Base-by-base conservation (phyloP, 305 asterid species). In the Euphrasia arctica region DNA sequence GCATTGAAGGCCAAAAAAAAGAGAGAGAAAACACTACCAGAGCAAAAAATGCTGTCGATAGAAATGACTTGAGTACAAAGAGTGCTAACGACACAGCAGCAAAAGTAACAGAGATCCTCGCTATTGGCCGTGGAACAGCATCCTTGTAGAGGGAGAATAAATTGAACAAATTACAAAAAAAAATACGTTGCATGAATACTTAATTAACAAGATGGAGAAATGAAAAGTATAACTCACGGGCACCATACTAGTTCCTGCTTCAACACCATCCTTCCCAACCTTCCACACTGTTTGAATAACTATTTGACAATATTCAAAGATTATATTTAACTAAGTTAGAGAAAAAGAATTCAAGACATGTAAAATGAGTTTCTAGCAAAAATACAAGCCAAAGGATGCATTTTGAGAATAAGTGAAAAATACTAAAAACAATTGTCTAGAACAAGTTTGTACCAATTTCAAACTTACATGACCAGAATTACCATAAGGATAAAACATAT, bases 211-310 rank as follows among this genome's bases (percentile, higher is more conserved):
- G 67, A 64, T 15, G 64, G 14, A 39, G 58, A 47, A 42, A 36
- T 34, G 15, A 56, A 50, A 7, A 63, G 10, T 48, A 28, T 0
- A 28, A 70, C 96, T 84, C 77, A 93, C 99, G 41, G 97, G 95
- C 68, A 93, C 95, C 73, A 93, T 65, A 72, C 65, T 79, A 32
- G 94, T 82, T 80, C 97, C 97, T n/a, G 88, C 95, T 75, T 90
- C 99, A 75, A 90, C 65, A 64, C 95, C 95, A 78, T 90, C 91
- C 78, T 79, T 90, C 65, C 95, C 97, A 62, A 88, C 83, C 64
- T 75, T 90, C 89, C 83, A 86, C 56, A 64, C 85, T 12, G 90
- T 90, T 78, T 79, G 89, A 72, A 81, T 55, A 72, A 78, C 99
- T 93, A 70, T 48, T 22, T 32, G 52, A 60, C 55, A 50, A 42